Evolutionary conservation across 371 early-diverging fungal genomes (phyloP).

Genomic region (Syncephalis fuscata): DNA sequence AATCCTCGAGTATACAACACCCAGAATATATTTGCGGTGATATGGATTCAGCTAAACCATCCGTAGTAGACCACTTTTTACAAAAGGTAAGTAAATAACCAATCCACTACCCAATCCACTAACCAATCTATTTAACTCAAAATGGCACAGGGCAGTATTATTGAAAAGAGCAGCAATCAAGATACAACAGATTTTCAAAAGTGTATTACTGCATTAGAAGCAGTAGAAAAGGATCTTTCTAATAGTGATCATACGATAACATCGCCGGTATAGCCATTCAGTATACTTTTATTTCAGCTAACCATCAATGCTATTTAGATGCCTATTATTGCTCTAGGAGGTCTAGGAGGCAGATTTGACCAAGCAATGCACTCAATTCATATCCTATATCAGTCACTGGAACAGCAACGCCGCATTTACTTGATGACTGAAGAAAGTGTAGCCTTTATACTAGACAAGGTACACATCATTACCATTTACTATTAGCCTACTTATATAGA

Average conservation of each 20-base stretch:
- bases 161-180: conserved; percentile 34
- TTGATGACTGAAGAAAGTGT: conserved; percentile 55
- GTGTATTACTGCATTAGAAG: conserved; percentile 31
- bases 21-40: conserved; percentile 77
- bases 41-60: conserved; percentile 57
- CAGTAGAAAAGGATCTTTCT: conserved; percentile 9
- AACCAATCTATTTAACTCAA: no score
- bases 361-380: conserved; percentile 68
- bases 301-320: no score
- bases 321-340: conserved; percentile 58
- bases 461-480: conserved; percentile 9
- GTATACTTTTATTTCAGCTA: no score
- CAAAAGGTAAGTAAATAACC: conserved; percentile 16
- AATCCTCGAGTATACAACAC: conserved; percentile 31
- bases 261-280: neutral
- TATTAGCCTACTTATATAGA: neutral
- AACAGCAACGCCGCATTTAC: conserved; percentile 27
- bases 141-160: conserved; percentile 21
- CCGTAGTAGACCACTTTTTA: conserved; percentile 46
- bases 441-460: conserved; percentile 46
- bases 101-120: neutral
- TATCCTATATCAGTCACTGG: conserved; percentile 33
- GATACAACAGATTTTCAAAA: conserved; percentile 81
- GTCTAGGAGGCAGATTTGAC: conserved; percentile 79
- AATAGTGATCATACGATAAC: conserved; percentile 5